A percentile compares a stretch with the other conserved stretches of the same genome.
Conservation (phyloP, 2,329 filamentous ascomycete species). For the Daldinia sp. region DNA sequence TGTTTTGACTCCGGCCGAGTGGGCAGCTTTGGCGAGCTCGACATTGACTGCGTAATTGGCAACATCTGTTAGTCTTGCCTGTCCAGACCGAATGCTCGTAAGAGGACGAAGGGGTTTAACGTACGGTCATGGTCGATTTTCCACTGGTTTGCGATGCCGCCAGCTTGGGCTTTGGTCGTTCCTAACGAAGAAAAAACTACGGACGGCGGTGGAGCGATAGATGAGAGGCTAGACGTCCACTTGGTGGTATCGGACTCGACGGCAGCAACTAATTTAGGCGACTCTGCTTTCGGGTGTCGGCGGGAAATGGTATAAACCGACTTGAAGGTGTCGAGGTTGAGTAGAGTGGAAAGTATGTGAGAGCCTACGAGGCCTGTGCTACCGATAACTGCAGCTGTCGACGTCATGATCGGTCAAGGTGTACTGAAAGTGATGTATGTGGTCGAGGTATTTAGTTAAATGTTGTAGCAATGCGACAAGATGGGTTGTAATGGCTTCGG, state of each 20-base stretch:
- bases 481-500: not conserved
- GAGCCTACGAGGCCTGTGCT: constrained; percentile 75
- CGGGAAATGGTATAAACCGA: constrained; percentile 72
- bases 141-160: constrained; percentile 80
- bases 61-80: not conserved
- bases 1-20: constrained; percentile 73
- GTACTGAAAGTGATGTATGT: not conserved
- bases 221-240: constrained; percentile 70
- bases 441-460: not conserved
- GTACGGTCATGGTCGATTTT: constrained; percentile 81
- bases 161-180: constrained; percentile 79
- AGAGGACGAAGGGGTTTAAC: constrained; percentile 11
- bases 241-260: constrained; percentile 71
- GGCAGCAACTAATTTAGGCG: constrained; percentile 71
- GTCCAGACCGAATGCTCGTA: not conserved
- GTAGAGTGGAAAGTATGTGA: constrained; percentile 74
- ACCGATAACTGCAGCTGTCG: constrained; percentile 64
- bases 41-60: constrained; percentile 67
- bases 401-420: constrained; percentile 51
- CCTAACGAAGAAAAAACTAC: constrained; percentile 81
- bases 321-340: constrained; percentile 61
- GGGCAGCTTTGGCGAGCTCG: constrained; percentile 77
- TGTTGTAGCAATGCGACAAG: not conserved
- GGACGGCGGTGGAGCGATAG: constrained; percentile 62
- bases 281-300: constrained; percentile 64